Conservation (phyloP, 495 filamentous ascomycete genomes). For the Penicillium malachiteum region DNA sequence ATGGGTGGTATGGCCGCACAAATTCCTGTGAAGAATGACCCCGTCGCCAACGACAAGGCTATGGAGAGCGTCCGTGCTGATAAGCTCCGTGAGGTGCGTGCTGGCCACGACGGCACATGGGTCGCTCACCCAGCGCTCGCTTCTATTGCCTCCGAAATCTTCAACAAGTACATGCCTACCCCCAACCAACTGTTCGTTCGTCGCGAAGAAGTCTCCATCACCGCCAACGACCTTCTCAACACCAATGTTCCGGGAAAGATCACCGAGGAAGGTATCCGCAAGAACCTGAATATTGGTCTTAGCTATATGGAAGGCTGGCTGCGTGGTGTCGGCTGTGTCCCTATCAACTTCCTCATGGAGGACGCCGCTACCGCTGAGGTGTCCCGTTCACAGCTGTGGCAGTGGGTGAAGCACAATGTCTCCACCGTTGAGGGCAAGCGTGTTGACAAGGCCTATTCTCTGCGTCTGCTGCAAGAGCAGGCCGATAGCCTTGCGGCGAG, state of each 20-base stretch:
- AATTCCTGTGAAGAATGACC: constrained; percentile 96
- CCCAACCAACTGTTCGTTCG: constrained; percentile 94
- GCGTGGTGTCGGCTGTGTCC: constrained; percentile 90
- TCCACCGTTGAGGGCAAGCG: constrained; percentile 86
- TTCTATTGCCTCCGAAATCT: constrained; percentile 83
- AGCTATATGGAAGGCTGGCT: constrained; percentile 99
- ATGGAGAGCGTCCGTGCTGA: constrained; percentile 93
- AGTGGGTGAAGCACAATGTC: constrained; percentile 88
- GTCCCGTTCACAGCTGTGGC: constrained; percentile 88
- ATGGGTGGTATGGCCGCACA: constrained; percentile 99
- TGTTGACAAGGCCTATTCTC: constrained; percentile 86
- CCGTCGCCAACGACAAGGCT: constrained; percentile 83
- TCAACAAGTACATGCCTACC: constrained; percentile 99
- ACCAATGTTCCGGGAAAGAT: constrained; percentile 95
- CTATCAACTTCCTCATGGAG: constrained; percentile 99
- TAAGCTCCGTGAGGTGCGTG: constrained; percentile 93
- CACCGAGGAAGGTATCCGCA: constrained; percentile 94
- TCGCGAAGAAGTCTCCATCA: constrained; percentile 85
- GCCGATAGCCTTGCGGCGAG: constrained; percentile 70
- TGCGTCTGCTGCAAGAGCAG: constrained; percentile 84
- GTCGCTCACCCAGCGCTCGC: constrained; percentile 96
- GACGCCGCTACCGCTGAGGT: constrained; percentile 98
- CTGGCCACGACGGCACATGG: constrained; percentile 96
- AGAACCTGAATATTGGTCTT: constrained; percentile 96
- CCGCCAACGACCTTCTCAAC: constrained; percentile 90